Evolutionary conservation across 2,329 filamentous ascomycete species (phyloP), one percentile per base, ranked within the genome.

Genomic region (Exophiala sp.): DNA sequence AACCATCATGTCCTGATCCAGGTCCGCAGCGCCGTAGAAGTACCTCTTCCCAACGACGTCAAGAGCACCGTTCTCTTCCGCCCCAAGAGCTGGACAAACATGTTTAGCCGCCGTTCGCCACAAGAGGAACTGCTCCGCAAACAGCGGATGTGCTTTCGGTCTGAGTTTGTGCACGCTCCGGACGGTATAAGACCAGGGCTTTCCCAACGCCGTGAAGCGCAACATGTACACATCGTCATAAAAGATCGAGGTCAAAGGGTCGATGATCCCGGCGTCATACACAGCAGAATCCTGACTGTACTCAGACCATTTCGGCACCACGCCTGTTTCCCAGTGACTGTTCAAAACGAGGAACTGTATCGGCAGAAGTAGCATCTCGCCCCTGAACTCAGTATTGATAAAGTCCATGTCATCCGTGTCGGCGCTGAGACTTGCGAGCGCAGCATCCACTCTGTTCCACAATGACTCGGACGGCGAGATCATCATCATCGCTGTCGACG

Each of bases 371-470:
- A 36, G 36, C 6, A 41, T 35, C 7, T 21, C 48, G n/a, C 21
- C 16, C 9, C 32, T 9, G 29, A 51, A 51, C 48, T 44, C 41
- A 18, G 38, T 11, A 45, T 51, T 51, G 48, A 51, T 35, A 39
- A 51, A 38, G 33, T 51, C 48, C 48, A 51, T 51, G n/a, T 51
- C 48, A 51, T 51, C 44, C 11, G 33, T 14, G n/a, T 44, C 38
- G 6, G 24, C 29, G 21, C 16, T 36, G 24, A 51, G 29, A n/a
- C 33, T 51, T 8, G 38, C 48, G 3, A 51, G 21, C 5, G 48
- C 20, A 12, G 7, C n/a, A 14, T 51, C 39, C 48, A 45, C 36
- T 38, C 48, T 43, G n/a, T n/a, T 20, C 48, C 48, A 51, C 29
- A 51, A 33, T 16, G 20, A 10, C 29, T 51, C 48, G 16, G 48